phyloP scores from a whole-genome alignment of 2,329 filamentous ascomycete species.

The Phialemonium atrogriseum region DNA sequence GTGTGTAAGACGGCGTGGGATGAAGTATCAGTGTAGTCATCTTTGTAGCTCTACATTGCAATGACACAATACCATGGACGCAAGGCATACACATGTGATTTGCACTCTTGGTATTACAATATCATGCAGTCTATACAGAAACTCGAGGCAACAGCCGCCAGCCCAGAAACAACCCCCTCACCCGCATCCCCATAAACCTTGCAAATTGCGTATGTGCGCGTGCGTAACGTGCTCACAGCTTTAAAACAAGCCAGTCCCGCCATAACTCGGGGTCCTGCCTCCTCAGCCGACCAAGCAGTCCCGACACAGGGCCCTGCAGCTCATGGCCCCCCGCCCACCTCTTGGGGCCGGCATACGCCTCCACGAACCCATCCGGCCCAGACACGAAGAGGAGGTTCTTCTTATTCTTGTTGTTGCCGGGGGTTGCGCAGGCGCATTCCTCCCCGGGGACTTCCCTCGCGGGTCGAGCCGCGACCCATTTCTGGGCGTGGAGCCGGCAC shows the following conservation, averaged over 20 bases:
- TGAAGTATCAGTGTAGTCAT: no score
- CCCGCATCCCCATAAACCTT: no score
- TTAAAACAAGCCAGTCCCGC: conserved; percentile 43
- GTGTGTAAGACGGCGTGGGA: no score
- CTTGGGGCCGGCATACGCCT: conserved; percentile 72
- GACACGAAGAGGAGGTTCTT: conserved; percentile 73
- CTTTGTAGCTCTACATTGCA: no score
- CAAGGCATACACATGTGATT: background rate
- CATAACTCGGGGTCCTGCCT: conserved; percentile 28
- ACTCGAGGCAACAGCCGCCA: background rate
- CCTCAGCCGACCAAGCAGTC: conserved; percentile 55
- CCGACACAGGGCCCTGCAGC: conserved; percentile 65
- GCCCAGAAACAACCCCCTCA: no score
- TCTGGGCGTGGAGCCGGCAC: no score
- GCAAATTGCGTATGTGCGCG: no score
- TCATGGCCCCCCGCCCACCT: conserved; percentile 65
- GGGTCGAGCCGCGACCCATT: background rate
- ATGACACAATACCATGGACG: no score
- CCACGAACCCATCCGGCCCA: conserved; percentile 84
- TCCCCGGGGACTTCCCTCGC: background rate
- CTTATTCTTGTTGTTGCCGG: conserved; percentile 12
- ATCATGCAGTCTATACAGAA: conserved; percentile 1
- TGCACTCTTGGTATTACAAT: conserved; percentile 1
- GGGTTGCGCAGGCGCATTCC: conserved; percentile 19
- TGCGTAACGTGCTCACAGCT: no score